phyloP scores from a whole-genome alignment of 1,284 basidiomycete species.

The Ceratobasidium sp. region DNA sequence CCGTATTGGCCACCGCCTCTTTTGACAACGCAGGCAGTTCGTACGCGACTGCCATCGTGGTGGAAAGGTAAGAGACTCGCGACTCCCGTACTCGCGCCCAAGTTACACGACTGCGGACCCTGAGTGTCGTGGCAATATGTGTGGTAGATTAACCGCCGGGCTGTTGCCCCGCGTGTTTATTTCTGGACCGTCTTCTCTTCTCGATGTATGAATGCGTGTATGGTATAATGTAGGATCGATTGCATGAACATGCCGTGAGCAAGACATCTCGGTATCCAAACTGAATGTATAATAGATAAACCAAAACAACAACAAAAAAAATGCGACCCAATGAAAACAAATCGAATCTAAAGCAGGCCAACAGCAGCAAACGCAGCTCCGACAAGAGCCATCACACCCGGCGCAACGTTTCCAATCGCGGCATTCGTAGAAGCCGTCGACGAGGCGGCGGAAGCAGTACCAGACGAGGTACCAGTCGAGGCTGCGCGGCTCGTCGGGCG shows the following conservation, averaged over 20 bases:
- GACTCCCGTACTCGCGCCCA: background rate
- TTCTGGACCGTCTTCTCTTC: background rate
- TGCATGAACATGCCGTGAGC: slow-evolving; percentile 6
- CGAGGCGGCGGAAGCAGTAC: slow-evolving; percentile 13
- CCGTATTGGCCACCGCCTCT: slow-evolving; percentile 70
- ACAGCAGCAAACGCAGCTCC: slow-evolving; percentile 36
- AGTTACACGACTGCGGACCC: slow-evolving; percentile 37
- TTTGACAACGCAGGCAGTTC: slow-evolving; percentile 37
- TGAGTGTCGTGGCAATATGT: slow-evolving; percentile 36
- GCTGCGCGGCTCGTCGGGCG: background rate
- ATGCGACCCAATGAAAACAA: background rate
- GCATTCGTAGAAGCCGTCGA: slow-evolving; percentile 15
- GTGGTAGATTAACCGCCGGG: slow-evolving; percentile 10
- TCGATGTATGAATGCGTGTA: background rate
- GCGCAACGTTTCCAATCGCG: slow-evolving; percentile 11
- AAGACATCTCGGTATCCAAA: slow-evolving; percentile 1
- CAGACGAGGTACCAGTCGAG: slow-evolving; percentile 7
- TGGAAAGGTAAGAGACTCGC: background rate
- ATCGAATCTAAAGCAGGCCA: slow-evolving; percentile 20
- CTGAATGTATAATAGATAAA: background rate
- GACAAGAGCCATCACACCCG: slow-evolving; percentile 30
- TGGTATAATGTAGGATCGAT: slow-evolving; percentile 33
- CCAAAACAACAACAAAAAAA: background rate
- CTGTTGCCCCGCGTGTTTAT: slow-evolving; percentile 2
- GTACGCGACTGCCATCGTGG: slow-evolving; percentile 38